Percentiles rank a stretch among this genome's conserved stretches.
phyloP scores from a whole-genome alignment of 2,329 filamentous ascomycete species.

The Colletotrichum lupini region DNA sequence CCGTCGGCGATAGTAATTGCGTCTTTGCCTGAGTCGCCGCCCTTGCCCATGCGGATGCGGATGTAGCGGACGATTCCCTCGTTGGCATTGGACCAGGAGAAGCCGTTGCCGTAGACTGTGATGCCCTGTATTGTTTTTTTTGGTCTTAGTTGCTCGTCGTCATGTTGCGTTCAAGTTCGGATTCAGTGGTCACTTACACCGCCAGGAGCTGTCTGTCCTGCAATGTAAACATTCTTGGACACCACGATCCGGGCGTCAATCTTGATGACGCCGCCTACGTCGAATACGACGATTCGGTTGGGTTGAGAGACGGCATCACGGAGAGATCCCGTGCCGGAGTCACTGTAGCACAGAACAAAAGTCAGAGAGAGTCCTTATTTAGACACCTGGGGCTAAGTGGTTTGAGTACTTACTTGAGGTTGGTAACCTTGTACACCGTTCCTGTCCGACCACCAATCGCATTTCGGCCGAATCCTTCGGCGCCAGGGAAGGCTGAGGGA shows the following conservation, averaged over 20 bases:
- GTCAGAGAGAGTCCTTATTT: no score
- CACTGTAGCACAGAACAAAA: conserved; percentile 39
- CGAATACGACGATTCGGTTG: conserved; percentile 61
- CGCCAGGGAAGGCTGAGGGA: conserved; percentile 58
- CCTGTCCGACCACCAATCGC: conserved; percentile 58
- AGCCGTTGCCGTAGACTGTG: conserved; percentile 65
- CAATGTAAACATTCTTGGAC: conserved; percentile 58
- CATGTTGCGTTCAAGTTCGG: neutral
- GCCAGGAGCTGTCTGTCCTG: conserved; percentile 62
- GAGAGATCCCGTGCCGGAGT: conserved; percentile 59
- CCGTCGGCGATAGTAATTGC: conserved; percentile 64
- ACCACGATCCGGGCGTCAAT: conserved; percentile 59
- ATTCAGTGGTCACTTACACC: conserved; percentile 48
- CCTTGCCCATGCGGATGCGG: conserved; percentile 63
- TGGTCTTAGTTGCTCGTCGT: neutral
- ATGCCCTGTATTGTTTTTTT: conserved; percentile 46
- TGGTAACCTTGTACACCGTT: conserved; percentile 60
- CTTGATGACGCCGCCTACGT: conserved; percentile 61
- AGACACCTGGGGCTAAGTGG: no score
- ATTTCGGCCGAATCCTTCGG: conserved; percentile 60
- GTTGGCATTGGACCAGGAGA: conserved; percentile 62
- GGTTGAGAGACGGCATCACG: conserved; percentile 60
- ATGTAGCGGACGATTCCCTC: conserved; percentile 66
- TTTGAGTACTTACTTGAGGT: conserved; percentile 47
- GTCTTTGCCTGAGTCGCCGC: conserved; percentile 63